Percentiles rank a stretch among this genome's conserved stretches.
Conservation (phyloP, 106 monocot genomes). For the Alisma plantagoaquatica region DNA sequence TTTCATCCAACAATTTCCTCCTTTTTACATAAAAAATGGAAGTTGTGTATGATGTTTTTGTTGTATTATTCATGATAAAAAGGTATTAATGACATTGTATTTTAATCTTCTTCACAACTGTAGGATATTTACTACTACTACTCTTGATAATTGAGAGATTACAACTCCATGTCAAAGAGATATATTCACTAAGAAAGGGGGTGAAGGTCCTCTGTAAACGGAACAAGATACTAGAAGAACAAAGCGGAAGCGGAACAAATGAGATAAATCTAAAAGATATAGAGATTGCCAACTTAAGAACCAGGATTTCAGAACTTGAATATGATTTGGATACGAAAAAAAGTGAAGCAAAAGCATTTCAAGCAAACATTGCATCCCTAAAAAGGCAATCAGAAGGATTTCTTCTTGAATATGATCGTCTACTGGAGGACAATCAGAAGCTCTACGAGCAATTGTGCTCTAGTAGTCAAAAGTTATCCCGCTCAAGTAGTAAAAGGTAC, state of each 20-base stretch:
- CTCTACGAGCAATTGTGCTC: slow-evolving; percentile 52
- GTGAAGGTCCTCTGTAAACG: slow-evolving; percentile 52
- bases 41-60: too few species aligned
- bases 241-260: slow-evolving; percentile 27
- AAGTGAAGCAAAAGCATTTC: slow-evolving; percentile 45
- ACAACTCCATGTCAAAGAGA: slow-evolving; percentile 65
- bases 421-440: slow-evolving; percentile 68
- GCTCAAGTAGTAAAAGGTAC: slow-evolving; percentile 47
- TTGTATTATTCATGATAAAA: too few species aligned
- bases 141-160: slow-evolving; percentile 67
- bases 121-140: too few species aligned
- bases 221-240: slow-evolving; percentile 51
- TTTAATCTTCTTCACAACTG: too few species aligned
- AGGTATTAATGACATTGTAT: too few species aligned
- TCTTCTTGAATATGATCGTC: slow-evolving; percentile 59
- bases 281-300: slow-evolving; percentile 38
- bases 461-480: slow-evolving; percentile 42
- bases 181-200: slow-evolving; percentile 35
- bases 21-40: too few species aligned
- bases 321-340: slow-evolving; percentile 15
- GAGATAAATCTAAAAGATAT: slow-evolving; percentile 28
- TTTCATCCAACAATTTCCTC: too few species aligned
- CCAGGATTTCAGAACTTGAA: slow-evolving; percentile 31
- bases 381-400: slow-evolving; percentile 68
- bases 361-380: slow-evolving; percentile 38